Conservation (phyloP, 352 stramenopile species). For the Phytopythium delawarense region DNA sequence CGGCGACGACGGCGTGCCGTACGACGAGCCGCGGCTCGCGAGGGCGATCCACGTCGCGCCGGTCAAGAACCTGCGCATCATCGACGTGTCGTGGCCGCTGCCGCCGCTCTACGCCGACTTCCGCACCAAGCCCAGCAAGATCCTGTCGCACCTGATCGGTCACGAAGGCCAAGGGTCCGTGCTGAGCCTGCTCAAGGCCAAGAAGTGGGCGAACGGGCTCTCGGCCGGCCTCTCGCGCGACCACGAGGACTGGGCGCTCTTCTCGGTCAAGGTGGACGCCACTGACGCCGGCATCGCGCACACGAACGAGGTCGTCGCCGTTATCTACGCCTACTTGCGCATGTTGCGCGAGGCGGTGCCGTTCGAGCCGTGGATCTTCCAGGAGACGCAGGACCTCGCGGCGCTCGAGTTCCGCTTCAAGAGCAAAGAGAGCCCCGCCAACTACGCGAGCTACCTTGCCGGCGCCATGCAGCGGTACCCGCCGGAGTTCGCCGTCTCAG, state of each 20-base stretch:
- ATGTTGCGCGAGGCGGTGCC: slow-evolving; percentile 35
- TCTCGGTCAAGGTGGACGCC: slow-evolving; percentile 64
- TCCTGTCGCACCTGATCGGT: slow-evolving; percentile 91
- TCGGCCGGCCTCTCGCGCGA: slow-evolving; percentile 58
- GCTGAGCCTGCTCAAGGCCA: slow-evolving; percentile 88
- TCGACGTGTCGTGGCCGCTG: slow-evolving; percentile 71
- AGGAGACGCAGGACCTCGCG: slow-evolving; percentile 54
- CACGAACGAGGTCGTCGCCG: slow-evolving; percentile 53
- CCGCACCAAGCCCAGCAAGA: slow-evolving; percentile 72
- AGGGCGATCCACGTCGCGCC: slow-evolving; percentile 48
- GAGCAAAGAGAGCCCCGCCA: slow-evolving; percentile 73
- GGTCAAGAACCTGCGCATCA: slow-evolving; percentile 67
- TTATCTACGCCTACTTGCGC: slow-evolving; percentile 67
- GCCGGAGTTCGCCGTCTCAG: slow-evolving; percentile 53
- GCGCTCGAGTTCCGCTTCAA: slow-evolving; percentile 69
- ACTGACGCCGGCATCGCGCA: slow-evolving; percentile 63
- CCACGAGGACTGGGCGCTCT: slow-evolving; percentile 66
- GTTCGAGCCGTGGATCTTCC: slow-evolving; percentile 63
- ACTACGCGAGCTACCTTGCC: slow-evolving; percentile 63
- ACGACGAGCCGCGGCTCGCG: slow-evolving; percentile 40
- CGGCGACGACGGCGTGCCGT: slow-evolving; percentile 34
- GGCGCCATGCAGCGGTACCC: slow-evolving; percentile 70
- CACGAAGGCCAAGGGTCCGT: slow-evolving; percentile 93
- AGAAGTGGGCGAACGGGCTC: slow-evolving; percentile 73
- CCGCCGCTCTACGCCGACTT: slow-evolving; percentile 52